Evolutionary conservation across 139 green algal genomes (phyloP), one percentile per base, ranked within the genome.

Genomic region (Monoraphidium neglectum): DNA sequence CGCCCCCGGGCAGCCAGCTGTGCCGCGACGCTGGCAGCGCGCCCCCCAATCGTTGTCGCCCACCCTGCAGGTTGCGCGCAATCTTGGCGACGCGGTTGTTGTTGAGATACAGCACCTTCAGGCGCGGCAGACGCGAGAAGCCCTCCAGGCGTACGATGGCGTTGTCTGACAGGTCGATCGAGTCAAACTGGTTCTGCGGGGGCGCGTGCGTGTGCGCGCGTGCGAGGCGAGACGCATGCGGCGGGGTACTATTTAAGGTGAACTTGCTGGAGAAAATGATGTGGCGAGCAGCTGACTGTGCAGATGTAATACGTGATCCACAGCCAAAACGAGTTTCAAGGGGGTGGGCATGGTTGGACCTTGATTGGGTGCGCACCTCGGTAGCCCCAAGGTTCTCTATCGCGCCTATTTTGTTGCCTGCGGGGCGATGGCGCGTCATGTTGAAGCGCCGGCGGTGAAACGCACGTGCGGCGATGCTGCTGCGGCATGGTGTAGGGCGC

Each of bases 151-250:
- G 90, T 33, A 96, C 89, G 37, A 99, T 95, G 3, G 93, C 92
- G 78, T 99, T 99, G 83, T 98, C 94, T 8, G 91, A 95, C 15
- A 99, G 75, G 83, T 99, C 96, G 67, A 99, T 97, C 76, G 85
- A 93, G 80, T 98, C 96, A 77, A 98, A 99, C 69, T 99, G 94
- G 84, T 99, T 97, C 94, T 98, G 89, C 24, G 46, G 21, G 18
- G 36, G 30, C 15, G 4, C 15, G 37, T 36, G 33, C 3, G 28
- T 33, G 56, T 49, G 54, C 53, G 38, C 4, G 30, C 13, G 24
- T 37, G 53, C 53, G 23, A 12, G n/a, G 12, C 24, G 4, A 21
- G 36, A 18, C 24, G 33, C 23, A 51, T 36, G 37, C 26, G 36
- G 36, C 26, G 46, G 36, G 28, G 18, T n/a, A n/a, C n/a, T n/a